Base-by-base conservation (phyloP, 2,329 filamentous ascomycete genomes). In the Corinectria fuckeliana region DNA sequence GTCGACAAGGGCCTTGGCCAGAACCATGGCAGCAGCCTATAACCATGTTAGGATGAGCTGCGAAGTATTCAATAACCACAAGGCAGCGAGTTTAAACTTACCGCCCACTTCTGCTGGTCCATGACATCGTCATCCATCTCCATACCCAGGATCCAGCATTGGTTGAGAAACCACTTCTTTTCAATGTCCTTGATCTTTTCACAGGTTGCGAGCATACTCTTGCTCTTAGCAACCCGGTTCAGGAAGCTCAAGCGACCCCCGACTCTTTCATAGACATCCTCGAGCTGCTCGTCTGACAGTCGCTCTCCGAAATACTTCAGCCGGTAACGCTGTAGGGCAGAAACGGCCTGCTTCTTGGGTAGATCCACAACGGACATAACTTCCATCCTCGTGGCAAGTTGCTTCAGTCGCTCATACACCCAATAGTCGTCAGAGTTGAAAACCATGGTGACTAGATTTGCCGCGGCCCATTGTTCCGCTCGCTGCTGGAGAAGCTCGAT, bases 391-490 rank as follows among this genome's bases (percentile, higher is more conserved):
- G 93, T 97, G 3, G 93, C 92, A 59, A 97, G 89, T 74, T 92
- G 89, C 81, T 97, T 97, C 51, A 99, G 80, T 13, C 93, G 86
- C 75, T 99, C 95, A 71, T 97, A 98, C 0, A 99, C 91, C 95
- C 95, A 99, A 77, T 97, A 99, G 74, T 98, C 95, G 76, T 99
- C 95, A 53, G 89, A 93, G 77, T 97, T 98, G 79, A 99, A 93
- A 30, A 99, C 88, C 82, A 92, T 86, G 1, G 95, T 98, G 26
- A 96, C 91, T 8, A 99, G 84, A 65, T 92, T 94, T 18, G 91
- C 88, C 1, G 94, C 95, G 1, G 95, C 94, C 95, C 95, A 99
- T 75, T 95, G 91, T 76, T 99, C 95, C 1, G 95, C 94, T 28
- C 93, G 88, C 74, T 99, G 95, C 72, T 99, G 95, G 26, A 99